A percentile compares a stretch with the other conserved stretches of the same genome.
Conservation (phyloP, 1,139 yeast species). For the Nakaseomyces sp. region DNA sequence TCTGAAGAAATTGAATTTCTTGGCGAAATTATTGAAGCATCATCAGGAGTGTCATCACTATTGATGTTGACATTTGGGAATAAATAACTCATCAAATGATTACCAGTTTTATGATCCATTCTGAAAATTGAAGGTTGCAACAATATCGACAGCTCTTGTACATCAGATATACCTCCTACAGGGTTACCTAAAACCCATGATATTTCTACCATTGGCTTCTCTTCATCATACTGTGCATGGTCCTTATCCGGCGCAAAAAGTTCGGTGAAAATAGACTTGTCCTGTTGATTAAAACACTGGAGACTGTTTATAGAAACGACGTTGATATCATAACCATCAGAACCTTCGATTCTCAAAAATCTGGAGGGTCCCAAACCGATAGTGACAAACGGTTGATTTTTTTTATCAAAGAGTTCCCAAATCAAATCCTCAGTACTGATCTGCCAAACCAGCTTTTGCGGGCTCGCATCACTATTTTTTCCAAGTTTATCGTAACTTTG, state of each 20-base stretch:
- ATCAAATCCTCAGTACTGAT: constrained; percentile 62
- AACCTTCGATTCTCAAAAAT: constrained; percentile 48
- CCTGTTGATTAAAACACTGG: constrained; percentile 60
- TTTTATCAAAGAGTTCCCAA: constrained; percentile 57
- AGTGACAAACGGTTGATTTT: constrained; percentile 56
- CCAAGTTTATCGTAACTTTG: constrained; percentile 39
- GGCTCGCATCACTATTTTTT: constrained; percentile 32
- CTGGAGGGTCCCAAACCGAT: constrained; percentile 56
- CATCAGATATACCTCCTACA: constrained; percentile 76
- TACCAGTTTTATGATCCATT: constrained; percentile 62
- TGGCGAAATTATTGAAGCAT: constrained; percentile 10
- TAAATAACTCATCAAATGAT: constrained; percentile 50
- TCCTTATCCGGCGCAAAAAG: constrained; percentile 46
- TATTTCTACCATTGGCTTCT: constrained; percentile 39
- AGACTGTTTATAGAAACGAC: constrained; percentile 49
- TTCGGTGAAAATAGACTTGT: constrained; percentile 56
- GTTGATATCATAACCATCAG: constrained; percentile 55
- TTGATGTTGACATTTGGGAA: constrained; percentile 43
- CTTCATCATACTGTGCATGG: constrained; percentile 16
- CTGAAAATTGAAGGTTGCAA: constrained; percentile 65
- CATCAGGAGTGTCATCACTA: constrained; percentile 3
- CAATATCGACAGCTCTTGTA: constrained; percentile 42
- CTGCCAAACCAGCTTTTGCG: constrained; percentile 43
- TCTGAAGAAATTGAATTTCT: constrained; percentile 10
- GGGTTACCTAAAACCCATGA: constrained; percentile 71